Conservation (phyloP, 1,139 yeast species). For the Yamadazyma atlantica region DNA sequence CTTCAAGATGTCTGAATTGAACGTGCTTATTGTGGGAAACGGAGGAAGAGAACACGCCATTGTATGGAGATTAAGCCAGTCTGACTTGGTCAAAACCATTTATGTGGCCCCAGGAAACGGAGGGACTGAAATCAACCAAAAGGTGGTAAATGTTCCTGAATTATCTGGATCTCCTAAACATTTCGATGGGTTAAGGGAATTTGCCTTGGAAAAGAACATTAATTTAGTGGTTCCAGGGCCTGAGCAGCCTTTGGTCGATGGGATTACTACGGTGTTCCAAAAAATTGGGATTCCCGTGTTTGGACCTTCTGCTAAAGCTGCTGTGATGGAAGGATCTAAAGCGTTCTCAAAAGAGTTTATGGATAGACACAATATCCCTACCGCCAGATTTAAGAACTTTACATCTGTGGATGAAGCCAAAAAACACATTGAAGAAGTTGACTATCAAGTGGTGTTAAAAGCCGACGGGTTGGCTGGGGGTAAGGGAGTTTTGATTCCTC, state of each 20-base stretch:
- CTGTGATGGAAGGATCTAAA: conserved; percentile 95
- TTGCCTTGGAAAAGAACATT: conserved; percentile 68
- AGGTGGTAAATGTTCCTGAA: conserved; percentile 70
- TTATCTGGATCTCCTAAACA: conserved; percentile 62
- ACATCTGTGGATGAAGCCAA: conserved; percentile 73
- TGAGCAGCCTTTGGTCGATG: conserved; percentile 98
- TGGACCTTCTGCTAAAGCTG: conserved; percentile 91
- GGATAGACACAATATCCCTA: conserved; percentile 89
- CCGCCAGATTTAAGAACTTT: conserved; percentile 87
- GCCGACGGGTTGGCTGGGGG: conserved; percentile 99
- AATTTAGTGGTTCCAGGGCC: conserved; percentile 94
- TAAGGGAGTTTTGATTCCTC: conserved; percentile 94
- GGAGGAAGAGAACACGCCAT: conserved; percentile 99
- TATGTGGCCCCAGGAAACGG: conserved; percentile 98
- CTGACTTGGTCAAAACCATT: conserved; percentile 66
- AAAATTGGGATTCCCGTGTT: conserved; percentile 90
- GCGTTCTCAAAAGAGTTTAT: conserved; percentile 92
- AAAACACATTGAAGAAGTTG: conserved; percentile 61
- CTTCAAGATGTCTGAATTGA: conserved; percentile 35
- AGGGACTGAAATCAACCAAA: conserved; percentile 66
- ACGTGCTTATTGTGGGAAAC: conserved; percentile 86
- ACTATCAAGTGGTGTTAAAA: conserved; percentile 85
- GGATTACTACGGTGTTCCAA: conserved; percentile 69
- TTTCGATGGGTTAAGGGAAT: conserved; percentile 56
- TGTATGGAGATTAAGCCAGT: conserved; percentile 87